Conservation (phyloP, 441 rosid genomes). For the Adansonia gregorii region DNA sequence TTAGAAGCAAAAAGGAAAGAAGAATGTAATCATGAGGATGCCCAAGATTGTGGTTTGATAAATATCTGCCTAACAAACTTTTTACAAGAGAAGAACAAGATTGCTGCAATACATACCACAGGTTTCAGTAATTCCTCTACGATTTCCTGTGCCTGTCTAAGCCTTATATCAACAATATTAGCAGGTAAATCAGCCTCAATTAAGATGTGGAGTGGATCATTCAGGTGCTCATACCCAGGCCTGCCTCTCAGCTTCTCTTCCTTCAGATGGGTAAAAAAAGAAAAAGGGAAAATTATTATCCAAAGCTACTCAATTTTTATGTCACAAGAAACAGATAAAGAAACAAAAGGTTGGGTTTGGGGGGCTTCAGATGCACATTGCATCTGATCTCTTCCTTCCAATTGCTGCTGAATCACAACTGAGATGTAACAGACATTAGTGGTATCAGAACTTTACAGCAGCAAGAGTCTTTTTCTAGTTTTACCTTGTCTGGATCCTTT, state of each 20-base stretch:
- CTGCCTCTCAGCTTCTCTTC: constrained; percentile 93
- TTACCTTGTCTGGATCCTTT: constrained; percentile 92
- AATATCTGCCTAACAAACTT: neutral
- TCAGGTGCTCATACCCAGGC: constrained; percentile 95
- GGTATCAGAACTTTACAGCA: constrained; percentile 7
- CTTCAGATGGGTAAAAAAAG: constrained; percentile 44
- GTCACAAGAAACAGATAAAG: neutral
- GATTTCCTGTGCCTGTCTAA: constrained; percentile 93
- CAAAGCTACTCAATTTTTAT: constrained; percentile 19
- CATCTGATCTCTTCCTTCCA: neutral
- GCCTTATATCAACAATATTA: constrained; percentile 75
- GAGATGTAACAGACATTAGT: neutral
- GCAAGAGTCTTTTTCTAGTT: neutral
- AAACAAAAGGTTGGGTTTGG: neutral
- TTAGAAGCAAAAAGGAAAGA: neutral
- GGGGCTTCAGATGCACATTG: neutral
- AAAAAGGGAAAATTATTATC: constrained; percentile 29
- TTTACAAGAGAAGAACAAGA: neutral
- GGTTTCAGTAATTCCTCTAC: constrained; percentile 95
- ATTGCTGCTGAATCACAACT: neutral
- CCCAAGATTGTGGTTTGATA: neutral
- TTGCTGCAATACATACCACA: constrained; percentile 54
- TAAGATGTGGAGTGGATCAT: constrained; percentile 91
- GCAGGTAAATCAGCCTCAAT: constrained; percentile 94
- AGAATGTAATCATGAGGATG: neutral